Conservation (phyloP, 2,329 filamentous ascomycete genomes). For the Fonsecaea multimorphosa region DNA sequence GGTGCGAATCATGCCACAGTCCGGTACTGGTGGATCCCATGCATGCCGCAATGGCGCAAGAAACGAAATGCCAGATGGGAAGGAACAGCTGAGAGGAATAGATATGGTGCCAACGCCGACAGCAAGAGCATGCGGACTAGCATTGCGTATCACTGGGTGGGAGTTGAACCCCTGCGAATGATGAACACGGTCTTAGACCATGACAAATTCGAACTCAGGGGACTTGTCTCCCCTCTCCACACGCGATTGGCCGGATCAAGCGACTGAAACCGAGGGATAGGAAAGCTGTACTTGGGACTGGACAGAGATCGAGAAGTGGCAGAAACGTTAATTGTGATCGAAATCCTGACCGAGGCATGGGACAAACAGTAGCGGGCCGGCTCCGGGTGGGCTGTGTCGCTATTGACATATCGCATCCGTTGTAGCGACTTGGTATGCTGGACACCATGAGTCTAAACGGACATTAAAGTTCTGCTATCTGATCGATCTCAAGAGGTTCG, state of each 20-base stretch:
- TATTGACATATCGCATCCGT: not conserved
- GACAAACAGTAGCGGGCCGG: conserved; percentile 25
- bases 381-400: not conserved
- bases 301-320: not conserved
- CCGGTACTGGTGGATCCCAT: conserved; percentile 2
- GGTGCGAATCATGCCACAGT: conserved; percentile 11
- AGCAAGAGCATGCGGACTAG: not conserved
- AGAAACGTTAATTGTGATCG: not conserved
- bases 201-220: not conserved
- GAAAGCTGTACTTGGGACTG: not conserved
- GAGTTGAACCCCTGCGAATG: not conserved
- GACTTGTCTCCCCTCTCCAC: not conserved
- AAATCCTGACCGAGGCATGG: not conserved
- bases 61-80: not conserved
- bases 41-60: not conserved
- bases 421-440: not conserved
- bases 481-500: not conserved
- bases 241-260: not conserved
- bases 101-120: not conserved
- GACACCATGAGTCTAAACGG: not conserved
- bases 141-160: not conserved
- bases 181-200: not conserved
- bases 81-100: not conserved
- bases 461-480: not conserved
- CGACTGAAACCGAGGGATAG: not conserved